Evolutionary conservation across 1,284 basidiomycete species (phyloP).

Genomic region (Bondarzewia mesenterica): DNA sequence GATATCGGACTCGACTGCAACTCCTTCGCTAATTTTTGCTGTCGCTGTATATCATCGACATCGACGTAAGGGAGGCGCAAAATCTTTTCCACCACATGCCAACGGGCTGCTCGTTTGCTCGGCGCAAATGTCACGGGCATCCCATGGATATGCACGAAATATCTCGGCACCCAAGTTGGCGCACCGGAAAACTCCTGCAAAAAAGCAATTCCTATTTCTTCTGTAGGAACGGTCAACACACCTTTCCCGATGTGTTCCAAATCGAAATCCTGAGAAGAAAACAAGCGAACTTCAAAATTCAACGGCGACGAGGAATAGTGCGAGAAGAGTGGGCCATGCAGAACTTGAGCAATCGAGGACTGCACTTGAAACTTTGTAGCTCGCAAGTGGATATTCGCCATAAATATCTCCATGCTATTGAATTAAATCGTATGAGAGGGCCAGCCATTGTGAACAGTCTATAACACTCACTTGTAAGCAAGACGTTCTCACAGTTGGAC

Average conservation of each 20-base stretch:
- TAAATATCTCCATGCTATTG: neutral
- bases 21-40: neutral
- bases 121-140: neutral
- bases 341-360: neutral
- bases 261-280: neutral
- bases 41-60: neutral
- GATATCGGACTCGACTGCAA: neutral
- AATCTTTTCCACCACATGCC: neutral
- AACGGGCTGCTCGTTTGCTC: neutral
- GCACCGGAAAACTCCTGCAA: neutral
- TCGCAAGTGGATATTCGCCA: neutral
- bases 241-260: neutral
- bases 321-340: neutral
- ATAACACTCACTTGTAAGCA: no score
- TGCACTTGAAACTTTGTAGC: neutral
- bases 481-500: no score
- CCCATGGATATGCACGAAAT: neutral
- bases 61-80: neutral
- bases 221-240: neutral
- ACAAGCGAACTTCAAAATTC: neutral
- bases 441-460: no score
- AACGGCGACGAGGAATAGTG: neutral
- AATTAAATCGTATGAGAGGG: no score
- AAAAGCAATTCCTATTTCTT: neutral
- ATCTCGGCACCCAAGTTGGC: neutral